phyloP scores from a whole-genome alignment of 2,329 filamentous ascomycete species.

The Xylariaceae sp. region DNA sequence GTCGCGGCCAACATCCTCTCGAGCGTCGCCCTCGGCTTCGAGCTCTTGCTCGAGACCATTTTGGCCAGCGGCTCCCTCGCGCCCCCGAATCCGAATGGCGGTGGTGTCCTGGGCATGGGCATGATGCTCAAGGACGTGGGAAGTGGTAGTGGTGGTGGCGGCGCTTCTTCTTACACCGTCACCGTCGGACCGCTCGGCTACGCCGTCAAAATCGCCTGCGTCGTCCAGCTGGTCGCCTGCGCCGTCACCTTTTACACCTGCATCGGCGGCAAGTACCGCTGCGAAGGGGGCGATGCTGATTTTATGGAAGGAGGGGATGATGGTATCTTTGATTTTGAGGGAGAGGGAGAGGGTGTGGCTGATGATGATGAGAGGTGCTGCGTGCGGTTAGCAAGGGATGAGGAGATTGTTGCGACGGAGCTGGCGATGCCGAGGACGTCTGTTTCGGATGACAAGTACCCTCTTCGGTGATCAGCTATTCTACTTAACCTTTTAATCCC shows the following conservation, averaged over 20 bases:
- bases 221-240: conserved; percentile 7
- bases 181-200: conserved; percentile 5
- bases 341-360: not conserved
- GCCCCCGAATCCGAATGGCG: too few species aligned
- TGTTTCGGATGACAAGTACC: too few species aligned
- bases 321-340: not conserved
- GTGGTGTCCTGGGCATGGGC: too few species aligned
- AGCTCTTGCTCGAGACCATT: conserved; percentile 2
- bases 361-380: not conserved
- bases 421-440: too few species aligned
- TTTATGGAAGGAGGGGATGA: not conserved
- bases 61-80: not conserved
- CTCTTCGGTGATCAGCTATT: too few species aligned
- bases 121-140: too few species aligned
- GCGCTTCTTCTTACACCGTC: conserved; percentile 1
- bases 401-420: too few species aligned
- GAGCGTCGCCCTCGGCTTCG: conserved; percentile 8
- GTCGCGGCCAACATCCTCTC: conserved; percentile 7
- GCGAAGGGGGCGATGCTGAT: conserved; percentile 8
- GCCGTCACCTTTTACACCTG: conserved; percentile 12
- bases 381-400: too few species aligned
- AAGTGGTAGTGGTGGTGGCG: too few species aligned
- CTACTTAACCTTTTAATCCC: too few species aligned
- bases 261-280: conserved; percentile 15
- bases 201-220: conserved; percentile 1